These are phyloP conservation scores for Kwoniella newhampshirensis DNA, from an alignment of 768 basidiomycete species.

Conservation along the genomic window DNA sequence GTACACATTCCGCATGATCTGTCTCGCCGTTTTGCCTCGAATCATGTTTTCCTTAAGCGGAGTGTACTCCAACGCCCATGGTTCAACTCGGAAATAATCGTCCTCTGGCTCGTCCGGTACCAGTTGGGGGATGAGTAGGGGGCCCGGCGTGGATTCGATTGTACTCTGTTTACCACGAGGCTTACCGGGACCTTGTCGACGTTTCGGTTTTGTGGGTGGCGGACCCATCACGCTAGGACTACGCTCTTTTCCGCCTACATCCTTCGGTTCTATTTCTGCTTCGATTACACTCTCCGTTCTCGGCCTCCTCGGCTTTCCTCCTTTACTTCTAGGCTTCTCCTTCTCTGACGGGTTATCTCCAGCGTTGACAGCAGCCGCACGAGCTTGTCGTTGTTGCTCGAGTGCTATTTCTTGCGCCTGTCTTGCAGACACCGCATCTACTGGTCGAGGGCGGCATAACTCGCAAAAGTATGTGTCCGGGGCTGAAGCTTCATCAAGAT, in stretches of 20 bases:
- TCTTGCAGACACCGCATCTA: conserved; percentile 29
- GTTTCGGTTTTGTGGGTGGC: conserved; percentile 36
- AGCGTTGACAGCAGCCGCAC: neutral
- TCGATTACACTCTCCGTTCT: conserved; percentile 32
- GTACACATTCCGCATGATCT: conserved; percentile 34
- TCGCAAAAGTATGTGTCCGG: conserved; percentile 60
- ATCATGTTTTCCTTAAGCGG: conserved; percentile 42
- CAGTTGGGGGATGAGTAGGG: conserved; percentile 12
- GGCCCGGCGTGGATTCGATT: conserved; percentile 9
- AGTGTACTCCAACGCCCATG: conserved; percentile 48
- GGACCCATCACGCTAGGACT: conserved; percentile 46
- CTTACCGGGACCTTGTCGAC: conserved; percentile 25
- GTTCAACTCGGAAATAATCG: conserved; percentile 37
- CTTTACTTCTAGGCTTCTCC: conserved; percentile 18
- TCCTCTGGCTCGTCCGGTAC: conserved; percentile 31
- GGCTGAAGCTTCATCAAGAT: conserved; percentile 63
- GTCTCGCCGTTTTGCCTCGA: conserved; percentile 24
- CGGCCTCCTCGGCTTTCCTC: conserved; percentile 29
- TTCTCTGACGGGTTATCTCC: conserved; percentile 7
- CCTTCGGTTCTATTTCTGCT: conserved; percentile 14
- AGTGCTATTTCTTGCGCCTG: conserved; percentile 17
- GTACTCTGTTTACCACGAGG: conserved; percentile 16
- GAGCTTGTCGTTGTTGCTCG: conserved; percentile 12
- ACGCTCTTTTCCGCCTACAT: conserved; percentile 19
- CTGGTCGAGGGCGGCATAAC: conserved; percentile 59